Evolutionary conservation across 768 basidiomycete genomes (phyloP).

Genomic region (Amanita rubescens): DNA sequence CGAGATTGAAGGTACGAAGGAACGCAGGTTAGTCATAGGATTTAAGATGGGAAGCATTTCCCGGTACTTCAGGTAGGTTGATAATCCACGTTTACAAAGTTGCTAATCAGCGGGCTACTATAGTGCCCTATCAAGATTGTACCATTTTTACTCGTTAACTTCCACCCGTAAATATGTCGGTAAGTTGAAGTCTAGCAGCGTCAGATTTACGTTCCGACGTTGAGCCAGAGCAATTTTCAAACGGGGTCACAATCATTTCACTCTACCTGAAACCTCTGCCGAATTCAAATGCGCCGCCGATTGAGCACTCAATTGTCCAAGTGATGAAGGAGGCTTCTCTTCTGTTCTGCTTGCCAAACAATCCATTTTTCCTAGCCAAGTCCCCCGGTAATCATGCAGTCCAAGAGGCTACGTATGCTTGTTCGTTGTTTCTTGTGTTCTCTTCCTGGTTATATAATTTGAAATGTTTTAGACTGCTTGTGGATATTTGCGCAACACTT

Average conservation of each 20-base stretch:
- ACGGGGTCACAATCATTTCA: constrained; percentile 92
- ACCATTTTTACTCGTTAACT: constrained; percentile 95
- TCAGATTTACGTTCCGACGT: background rate
- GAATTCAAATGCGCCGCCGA: constrained; percentile 70
- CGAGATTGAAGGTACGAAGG: constrained; percentile 89
- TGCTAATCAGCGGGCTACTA: background rate
- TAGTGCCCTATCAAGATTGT: constrained; percentile 88
- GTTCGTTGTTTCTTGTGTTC: constrained; percentile 32
- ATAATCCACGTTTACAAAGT: background rate
- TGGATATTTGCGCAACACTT: constrained; percentile 99
- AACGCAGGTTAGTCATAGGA: constrained; percentile 90
- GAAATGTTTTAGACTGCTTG: constrained; percentile 88
- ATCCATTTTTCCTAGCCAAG: constrained; percentile 78
- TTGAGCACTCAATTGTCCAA: constrained; percentile 97
- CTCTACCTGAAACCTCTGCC: constrained; percentile 92
- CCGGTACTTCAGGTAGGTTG: constrained; percentile 62
- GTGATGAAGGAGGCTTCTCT: constrained; percentile 95
- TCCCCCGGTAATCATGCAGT: constrained; percentile 72
- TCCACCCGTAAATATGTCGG: constrained; percentile 96
- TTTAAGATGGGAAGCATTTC: constrained; percentile 94
- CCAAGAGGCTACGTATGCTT: constrained; percentile 94
- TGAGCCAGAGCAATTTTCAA: constrained; percentile 82
- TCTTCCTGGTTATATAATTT: background rate
- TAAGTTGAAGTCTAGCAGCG: constrained; percentile 23
- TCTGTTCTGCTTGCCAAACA: constrained; percentile 88